Base-by-base conservation (phyloP, 2,329 filamentous ascomycete species). In the Fusarium redolens region DNA sequence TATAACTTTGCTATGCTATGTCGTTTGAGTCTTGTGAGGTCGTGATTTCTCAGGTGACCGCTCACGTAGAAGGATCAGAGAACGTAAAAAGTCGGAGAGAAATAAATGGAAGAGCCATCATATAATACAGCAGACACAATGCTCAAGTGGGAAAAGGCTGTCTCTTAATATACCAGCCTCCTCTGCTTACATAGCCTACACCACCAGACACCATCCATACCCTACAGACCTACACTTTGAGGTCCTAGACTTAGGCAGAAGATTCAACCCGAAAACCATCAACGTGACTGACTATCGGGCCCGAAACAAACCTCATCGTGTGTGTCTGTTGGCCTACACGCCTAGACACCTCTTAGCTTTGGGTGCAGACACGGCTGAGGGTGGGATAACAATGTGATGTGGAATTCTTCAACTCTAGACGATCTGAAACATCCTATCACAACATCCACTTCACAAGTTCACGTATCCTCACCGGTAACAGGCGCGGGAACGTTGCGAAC, bases 321-420 rank as follows among this genome's bases (percentile, higher is more conserved):
- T 67, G 63, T 76, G 71, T 50, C 64, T 69, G 71, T 50, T 69
- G 75, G 66, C 55, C 66, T 62, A 69, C 58, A 61, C 71, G 66
- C 65, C 67, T 75, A 67, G 55, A 54, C 44, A 48, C 47, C 7
- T 67, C 55, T 57, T 38, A 45, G 43, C 47, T 65, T 47, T 55
- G 69, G 63, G 64, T 63, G 56, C 54, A 58, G 43, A 65, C 60
- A 52, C 62, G 51, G 61, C 52, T 67, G 65, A 70, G 61, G 74
- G 75, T 77, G 71, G 74, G 70, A 69, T 67, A 56, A 45, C 60
- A 58, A 69, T 50, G 20, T 62, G 62, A 67, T 63, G 60, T 64
- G 61, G 25, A 56, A 62, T 66, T 50, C 25, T 59, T 65, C 62
- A 55, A 58, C 57, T 58, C 28, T 31, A n/a, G n/a, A 31, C 51